Base-by-base conservation (phyloP, 306 rosid genomes). In the Arachis stenosperma region DNA sequence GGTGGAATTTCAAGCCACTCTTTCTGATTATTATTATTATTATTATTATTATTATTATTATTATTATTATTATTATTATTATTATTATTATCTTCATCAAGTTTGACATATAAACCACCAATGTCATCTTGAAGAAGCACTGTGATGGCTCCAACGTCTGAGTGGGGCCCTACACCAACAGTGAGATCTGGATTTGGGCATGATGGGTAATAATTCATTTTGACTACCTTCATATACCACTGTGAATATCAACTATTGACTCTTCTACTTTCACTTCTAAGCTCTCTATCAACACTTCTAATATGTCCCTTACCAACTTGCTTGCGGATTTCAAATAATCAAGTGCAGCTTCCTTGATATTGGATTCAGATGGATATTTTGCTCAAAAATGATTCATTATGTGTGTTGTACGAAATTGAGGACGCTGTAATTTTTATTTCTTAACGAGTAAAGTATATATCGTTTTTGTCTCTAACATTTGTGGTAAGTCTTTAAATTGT, bases 141-240 rank as follows among this genome's bases (percentile, higher is more conserved):
- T 2, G 93, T 88, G 27, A 90, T 17, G 8, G 85, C 71, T 13
- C 91, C 88, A 81, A 88, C 73, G 64, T 90, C 90, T 0, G 93
- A 88, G 83, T 88, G 96, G 2, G 93, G 84, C 50, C 93, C 91
- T 27, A 83, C 89, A 4, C 91, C 96, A 0, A 90, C 86, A 2
- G 96, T 86, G 8, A 90, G 91, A 22, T 90, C 91, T 11, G 96
- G 96, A 63, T 83, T 74, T n/a, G 91, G 96, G 64, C 96, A 90
- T 46, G 80, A 15, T 17, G 96, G 91, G 54, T 88, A 90, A 75
- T 51, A 88, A 70, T 88, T 88, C 93, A 90, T 81, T 83, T 84
- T 84, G 15, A 86, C 89, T 86, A 74, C 76, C 55, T 58, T 84
- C 11, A 62, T 13, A 2, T 13, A 2, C 81, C 88, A 44, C 81